Percentiles rank a stretch among this genome's conserved stretches.
phyloP scores from a whole-genome alignment of 805 yeast species.

The Metschnikowia peoriensis region DNA sequence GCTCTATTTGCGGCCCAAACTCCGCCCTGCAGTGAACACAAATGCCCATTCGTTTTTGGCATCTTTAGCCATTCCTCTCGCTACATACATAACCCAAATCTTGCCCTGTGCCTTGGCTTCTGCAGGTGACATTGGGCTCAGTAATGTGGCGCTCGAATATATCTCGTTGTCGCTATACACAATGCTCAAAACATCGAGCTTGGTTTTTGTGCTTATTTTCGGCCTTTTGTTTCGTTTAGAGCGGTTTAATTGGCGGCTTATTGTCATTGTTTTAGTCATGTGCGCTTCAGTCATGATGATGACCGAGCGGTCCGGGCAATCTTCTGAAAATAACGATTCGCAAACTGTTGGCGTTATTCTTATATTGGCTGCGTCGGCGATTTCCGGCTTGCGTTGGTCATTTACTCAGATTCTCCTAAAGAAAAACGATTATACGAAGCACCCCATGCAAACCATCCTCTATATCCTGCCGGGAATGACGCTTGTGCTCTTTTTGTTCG shows the following conservation, averaged over 20 bases:
- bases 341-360: conserved; percentile 60
- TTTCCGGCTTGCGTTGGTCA: conserved; percentile 94
- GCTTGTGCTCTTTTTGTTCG: conserved; percentile 55
- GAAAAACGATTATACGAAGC: conserved; percentile 54
- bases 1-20: conserved; percentile 45
- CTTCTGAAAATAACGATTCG: conserved; percentile 17
- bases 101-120: conserved; percentile 85
- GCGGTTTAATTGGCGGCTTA: conserved; percentile 62
- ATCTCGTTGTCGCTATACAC: conserved; percentile 85
- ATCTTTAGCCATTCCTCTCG: conserved; percentile 21
- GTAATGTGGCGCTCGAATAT: conserved; percentile 77
- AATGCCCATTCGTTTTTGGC: conserved; percentile 8
- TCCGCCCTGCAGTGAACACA: conserved; percentile 39
- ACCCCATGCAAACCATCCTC: conserved; percentile 81
- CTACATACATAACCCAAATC: conserved; percentile 49
- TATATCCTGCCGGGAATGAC: conserved; percentile 87
- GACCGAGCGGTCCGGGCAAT: conserved; percentile 51
- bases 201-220: conserved; percentile 86
- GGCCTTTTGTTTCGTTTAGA: conserved; percentile 83
- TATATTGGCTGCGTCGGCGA: conserved; percentile 73
- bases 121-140: conserved; percentile 92
- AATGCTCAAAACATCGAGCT: conserved; percentile 85
- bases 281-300: conserved; percentile 82
- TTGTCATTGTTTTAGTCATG: conserved; percentile 74
- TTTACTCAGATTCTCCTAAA: conserved; percentile 80